Percentiles rank a stretch among this genome's conserved stretches.
Conservation (phyloP, 129 eudicot species). For the Chrysanthemum makinoi region DNA sequence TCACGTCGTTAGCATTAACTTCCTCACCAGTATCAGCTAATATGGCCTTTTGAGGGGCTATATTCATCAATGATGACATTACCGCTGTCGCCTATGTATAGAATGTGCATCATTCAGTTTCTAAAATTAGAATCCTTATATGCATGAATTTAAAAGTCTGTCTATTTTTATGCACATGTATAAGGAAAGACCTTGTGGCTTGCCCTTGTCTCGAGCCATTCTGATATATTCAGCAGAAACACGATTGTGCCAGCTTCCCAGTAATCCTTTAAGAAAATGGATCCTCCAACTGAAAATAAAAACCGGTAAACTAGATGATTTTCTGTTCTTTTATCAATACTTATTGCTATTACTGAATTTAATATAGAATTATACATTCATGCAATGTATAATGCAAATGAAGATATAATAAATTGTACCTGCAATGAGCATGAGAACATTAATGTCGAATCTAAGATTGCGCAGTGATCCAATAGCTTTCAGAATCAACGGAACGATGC, state of each 20-base stretch:
- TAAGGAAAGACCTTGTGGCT: conserved; percentile 49
- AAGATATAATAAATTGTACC: conserved; percentile 36
- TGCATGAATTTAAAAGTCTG: neutral
- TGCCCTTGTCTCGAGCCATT: conserved; percentile 74
- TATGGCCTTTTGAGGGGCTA: conserved; percentile 76
- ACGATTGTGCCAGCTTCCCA: conserved; percentile 79
- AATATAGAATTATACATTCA: neutral
- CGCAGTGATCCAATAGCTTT: conserved; percentile 52
- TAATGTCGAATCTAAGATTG: conserved; percentile 55
- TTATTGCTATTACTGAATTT: too few relatives aligned
- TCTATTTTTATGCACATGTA: neutral
- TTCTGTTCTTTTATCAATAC: too few relatives aligned
- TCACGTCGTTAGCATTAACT: conserved; percentile 56
- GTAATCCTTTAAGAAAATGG: conserved; percentile 50
- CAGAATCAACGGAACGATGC: conserved; percentile 46
- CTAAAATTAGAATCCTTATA: neutral
- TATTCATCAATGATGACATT: conserved; percentile 72
- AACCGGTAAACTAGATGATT: neutral
- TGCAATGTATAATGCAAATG: conserved; percentile 1
- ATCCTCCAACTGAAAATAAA: conserved; percentile 57
- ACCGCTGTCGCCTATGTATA: conserved; percentile 63
- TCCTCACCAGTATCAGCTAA: conserved; percentile 75
- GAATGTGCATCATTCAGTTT: neutral
- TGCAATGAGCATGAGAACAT: conserved; percentile 69
- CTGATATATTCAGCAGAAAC: conserved; percentile 53